These are phyloP conservation scores for Kwoniella mangroviensis DNA, from an alignment of 768 basidiomycete species.

Conservation along the genomic window DNA sequence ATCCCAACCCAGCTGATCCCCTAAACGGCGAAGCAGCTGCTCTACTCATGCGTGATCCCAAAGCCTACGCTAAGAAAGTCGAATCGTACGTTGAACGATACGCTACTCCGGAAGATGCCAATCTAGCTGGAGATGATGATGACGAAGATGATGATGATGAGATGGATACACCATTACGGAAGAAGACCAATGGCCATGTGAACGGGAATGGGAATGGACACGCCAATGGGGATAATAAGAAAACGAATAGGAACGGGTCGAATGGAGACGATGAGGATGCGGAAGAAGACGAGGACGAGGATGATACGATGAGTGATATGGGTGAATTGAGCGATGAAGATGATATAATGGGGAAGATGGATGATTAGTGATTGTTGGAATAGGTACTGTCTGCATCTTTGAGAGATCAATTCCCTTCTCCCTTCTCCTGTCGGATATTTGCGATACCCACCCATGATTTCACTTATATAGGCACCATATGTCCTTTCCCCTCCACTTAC, in stretches of 20 bases:
- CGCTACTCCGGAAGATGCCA: conserved; percentile 87
- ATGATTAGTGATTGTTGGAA: conserved; percentile 36
- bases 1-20: conserved; percentile 98
- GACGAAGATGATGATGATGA: conserved; percentile 63
- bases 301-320: conserved; percentile 57
- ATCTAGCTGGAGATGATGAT: conserved; percentile 66
- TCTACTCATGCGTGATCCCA: conserved; percentile 93
- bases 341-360: conserved; percentile 55
- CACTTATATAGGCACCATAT: background rate
- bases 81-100: conserved; percentile 96
- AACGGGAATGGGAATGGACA: conserved; percentile 26
- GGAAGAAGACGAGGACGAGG: conserved; percentile 68
- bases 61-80: conserved; percentile 91
- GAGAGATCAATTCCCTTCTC: background rate
- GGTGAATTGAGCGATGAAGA: conserved; percentile 55
- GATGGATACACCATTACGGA: conserved; percentile 4
- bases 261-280: conserved; percentile 21
- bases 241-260: conserved; percentile 17
- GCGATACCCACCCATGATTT: background rate
- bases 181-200: conserved; percentile 18
- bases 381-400: background rate
- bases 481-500: background rate
- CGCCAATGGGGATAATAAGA: background rate
- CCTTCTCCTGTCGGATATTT: background rate
- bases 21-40: conserved; percentile 98